These are phyloP conservation scores for Apophysomyces ossiformis DNA, from an alignment of 371 early-diverging fungal species.

Conservation along the genomic window DNA sequence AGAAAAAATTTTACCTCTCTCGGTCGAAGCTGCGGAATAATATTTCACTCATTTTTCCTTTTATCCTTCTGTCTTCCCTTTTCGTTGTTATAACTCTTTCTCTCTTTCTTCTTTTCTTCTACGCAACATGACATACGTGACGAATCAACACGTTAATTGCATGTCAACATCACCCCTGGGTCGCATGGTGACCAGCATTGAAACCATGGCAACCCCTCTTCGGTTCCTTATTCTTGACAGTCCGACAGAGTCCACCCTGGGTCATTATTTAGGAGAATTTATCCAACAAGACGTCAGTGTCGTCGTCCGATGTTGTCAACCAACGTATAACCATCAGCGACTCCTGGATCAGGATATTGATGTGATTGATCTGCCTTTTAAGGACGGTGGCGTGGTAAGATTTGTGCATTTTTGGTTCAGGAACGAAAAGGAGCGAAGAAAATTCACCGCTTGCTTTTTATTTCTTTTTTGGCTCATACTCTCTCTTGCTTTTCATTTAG, in stretches of 20 bases:
- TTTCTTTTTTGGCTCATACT: background rate
- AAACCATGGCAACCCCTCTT: conserved; percentile 31
- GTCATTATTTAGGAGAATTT: conserved; percentile 76
- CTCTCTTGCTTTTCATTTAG: conserved; percentile 15
- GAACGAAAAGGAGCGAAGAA: background rate
- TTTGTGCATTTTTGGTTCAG: too few relatives aligned
- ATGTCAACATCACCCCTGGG: background rate
- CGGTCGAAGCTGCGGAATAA: too few relatives aligned
- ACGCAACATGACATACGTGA: background rate
- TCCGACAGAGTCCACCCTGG: conserved; percentile 79
- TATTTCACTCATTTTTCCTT: background rate
- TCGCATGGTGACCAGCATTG: background rate
- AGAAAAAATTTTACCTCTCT: too few relatives aligned
- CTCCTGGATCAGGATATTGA: conserved; percentile 55
- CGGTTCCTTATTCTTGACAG: conserved; percentile 87
- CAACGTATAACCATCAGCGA: conserved; percentile 74
- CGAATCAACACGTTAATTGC: background rate
- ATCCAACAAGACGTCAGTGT: conserved; percentile 72
- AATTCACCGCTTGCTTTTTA: background rate
- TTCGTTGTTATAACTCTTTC: background rate
- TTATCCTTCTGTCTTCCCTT: background rate
- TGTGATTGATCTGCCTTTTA: conserved; percentile 33
- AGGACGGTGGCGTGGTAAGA: conserved; percentile 62
- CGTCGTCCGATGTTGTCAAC: conserved; percentile 81
- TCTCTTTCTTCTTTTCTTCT: background rate